Evolutionary conservation across 768 basidiomycete genomes (phyloP).

Genomic region (Arthromyces matolae): DNA sequence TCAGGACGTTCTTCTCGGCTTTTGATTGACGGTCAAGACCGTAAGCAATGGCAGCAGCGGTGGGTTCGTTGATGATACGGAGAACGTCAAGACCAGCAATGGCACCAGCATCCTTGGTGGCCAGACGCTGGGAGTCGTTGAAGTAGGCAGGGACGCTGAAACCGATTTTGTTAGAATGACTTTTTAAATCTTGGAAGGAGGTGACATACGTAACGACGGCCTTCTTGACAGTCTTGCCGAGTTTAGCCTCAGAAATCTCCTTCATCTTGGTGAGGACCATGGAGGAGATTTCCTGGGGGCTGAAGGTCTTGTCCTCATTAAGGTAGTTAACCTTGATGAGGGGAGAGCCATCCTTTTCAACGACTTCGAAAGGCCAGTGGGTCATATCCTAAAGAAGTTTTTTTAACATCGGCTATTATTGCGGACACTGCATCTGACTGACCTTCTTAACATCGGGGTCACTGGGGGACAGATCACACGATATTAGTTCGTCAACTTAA

Average conservation of each 20-base stretch:
- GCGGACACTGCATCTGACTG: conserved; percentile 16
- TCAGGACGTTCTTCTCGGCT: conserved; percentile 95
- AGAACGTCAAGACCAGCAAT: conserved; percentile 98
- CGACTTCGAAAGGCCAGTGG: conserved; percentile 97
- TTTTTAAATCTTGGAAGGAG: conserved; percentile 1
- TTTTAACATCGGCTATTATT: conserved; percentile 12
- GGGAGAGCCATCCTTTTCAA: conserved; percentile 96
- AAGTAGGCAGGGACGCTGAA: conserved; percentile 94
- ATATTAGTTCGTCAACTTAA: no score
- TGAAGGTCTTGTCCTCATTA: conserved; percentile 92
- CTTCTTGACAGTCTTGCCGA: conserved; percentile 97
- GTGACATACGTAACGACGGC: conserved; percentile 90
- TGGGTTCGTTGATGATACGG: conserved; percentile 99
- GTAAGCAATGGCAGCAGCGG: conserved; percentile 98
- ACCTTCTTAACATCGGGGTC: conserved; percentile 95
- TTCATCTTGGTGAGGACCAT: conserved; percentile 99
- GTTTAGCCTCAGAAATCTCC: conserved; percentile 98
- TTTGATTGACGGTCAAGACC: conserved; percentile 95
- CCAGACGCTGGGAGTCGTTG: conserved; percentile 99
- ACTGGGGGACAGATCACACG: conserved; percentile 36
- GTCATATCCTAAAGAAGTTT: conserved; percentile 67
- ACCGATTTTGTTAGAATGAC: conserved; percentile 3
- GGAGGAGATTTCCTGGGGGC: conserved; percentile 98
- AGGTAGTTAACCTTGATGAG: conserved; percentile 96
- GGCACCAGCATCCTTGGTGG: conserved; percentile 98